Evolutionary conservation across 2,329 filamentous ascomycete genomes (phyloP).

Genomic region (Septoria linicola): DNA sequence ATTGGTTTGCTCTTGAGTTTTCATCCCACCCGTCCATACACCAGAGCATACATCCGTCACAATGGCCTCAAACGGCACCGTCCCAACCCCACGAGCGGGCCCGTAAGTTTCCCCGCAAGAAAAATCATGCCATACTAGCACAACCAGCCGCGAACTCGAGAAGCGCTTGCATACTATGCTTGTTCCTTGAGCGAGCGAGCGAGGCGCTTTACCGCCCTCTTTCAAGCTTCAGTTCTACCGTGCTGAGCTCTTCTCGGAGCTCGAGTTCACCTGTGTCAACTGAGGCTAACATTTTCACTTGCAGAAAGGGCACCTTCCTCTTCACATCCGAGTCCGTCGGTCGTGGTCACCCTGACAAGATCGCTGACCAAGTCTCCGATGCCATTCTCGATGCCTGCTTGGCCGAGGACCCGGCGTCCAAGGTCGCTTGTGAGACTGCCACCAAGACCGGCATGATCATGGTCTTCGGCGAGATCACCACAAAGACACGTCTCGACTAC

Average conservation of each 20-base stretch:
- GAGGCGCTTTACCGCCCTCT: too few relatives aligned
- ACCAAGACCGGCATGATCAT: slow-evolving; percentile 99
- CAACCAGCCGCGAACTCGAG: neutral
- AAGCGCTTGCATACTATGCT: too few relatives aligned
- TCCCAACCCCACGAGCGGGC: slow-evolving; percentile 22
- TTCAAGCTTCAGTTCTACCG: too few relatives aligned
- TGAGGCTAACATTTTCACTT: neutral
- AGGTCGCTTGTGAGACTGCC: slow-evolving; percentile 97
- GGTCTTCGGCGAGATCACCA: slow-evolving; percentile 98
- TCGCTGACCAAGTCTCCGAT: slow-evolving; percentile 88
- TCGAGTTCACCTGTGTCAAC: neutral
- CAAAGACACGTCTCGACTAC: slow-evolving; percentile 94
- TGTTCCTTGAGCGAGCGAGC: too few relatives aligned
- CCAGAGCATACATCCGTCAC: slow-evolving; percentile 1
- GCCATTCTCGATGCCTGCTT: slow-evolving; percentile 98
- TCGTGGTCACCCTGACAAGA: slow-evolving; percentile 40
- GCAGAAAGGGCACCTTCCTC: slow-evolving; percentile 31
- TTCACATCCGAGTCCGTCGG: slow-evolving; percentile 56
- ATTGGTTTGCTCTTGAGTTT: slow-evolving; percentile 6
- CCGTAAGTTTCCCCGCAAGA: slow-evolving; percentile 19
- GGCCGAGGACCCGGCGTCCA: slow-evolving; percentile 90
- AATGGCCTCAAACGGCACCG: slow-evolving; percentile 22
- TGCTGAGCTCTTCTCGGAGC: too few relatives aligned
- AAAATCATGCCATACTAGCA: neutral
- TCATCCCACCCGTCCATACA: neutral